Evolutionary conservation across 2,329 filamentous ascomycete genomes (phyloP).

Genomic region (Trichoderma atrobrunneum): DNA sequence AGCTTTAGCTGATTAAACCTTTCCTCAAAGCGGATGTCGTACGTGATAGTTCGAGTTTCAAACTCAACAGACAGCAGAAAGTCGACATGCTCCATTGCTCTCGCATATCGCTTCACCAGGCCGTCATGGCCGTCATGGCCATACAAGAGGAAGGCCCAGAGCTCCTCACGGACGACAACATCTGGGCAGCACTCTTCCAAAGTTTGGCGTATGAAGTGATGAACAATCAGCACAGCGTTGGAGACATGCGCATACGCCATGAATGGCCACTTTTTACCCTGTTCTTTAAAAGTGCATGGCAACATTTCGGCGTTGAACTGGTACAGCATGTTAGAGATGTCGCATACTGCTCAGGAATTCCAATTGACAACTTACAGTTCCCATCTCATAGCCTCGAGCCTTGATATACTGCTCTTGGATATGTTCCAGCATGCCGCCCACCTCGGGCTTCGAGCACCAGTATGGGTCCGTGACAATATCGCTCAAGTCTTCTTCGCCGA

Average conservation of each 20-base stretch:
- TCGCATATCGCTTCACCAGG: slow-evolving; percentile 44
- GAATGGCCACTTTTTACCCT: slow-evolving; percentile 52
- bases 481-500: background rate
- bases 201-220: slow-evolving; percentile 48
- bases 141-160: slow-evolving; percentile 43
- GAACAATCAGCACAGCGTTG: slow-evolving; percentile 49
- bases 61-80: slow-evolving; percentile 46
- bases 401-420: slow-evolving; percentile 38
- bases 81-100: slow-evolving; percentile 46
- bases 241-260: slow-evolving; percentile 50
- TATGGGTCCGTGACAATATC: slow-evolving; percentile 23
- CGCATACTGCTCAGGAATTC: no score
- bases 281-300: slow-evolving; percentile 47
- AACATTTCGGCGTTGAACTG: slow-evolving; percentile 43
- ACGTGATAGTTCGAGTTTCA: slow-evolving; percentile 26
- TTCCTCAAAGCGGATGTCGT: slow-evolving; percentile 23
- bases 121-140: slow-evolving; percentile 32
- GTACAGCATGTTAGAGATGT: slow-evolving; percentile 10
- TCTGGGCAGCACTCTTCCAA: slow-evolving; percentile 46
- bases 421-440: slow-evolving; percentile 36
- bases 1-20: slow-evolving; percentile 23
- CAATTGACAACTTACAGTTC: slow-evolving; percentile 38
- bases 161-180: slow-evolving; percentile 36
- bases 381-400: slow-evolving; percentile 52
- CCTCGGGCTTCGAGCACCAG: slow-evolving; percentile 15